A percentile compares a stretch with the other conserved stretches of the same genome.
Conservation (phyloP, 148 eudicot species). For the Linanthus parryae region DNA sequence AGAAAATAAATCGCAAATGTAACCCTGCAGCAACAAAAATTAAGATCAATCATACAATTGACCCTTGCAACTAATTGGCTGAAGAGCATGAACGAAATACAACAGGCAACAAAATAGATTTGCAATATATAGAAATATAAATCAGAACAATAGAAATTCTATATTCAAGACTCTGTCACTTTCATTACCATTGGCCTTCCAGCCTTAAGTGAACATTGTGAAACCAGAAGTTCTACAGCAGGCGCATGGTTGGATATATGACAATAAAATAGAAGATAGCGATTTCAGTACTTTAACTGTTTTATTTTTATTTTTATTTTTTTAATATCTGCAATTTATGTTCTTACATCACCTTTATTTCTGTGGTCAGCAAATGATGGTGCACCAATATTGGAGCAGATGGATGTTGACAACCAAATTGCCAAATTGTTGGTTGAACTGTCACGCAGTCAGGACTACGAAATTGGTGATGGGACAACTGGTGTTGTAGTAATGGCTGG, state of each 20-base stretch:
- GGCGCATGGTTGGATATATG: not conserved
- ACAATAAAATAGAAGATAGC: not conserved
- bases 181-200: not conserved
- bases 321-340: not conserved
- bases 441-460: constrained; percentile 92
- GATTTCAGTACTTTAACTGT: no score
- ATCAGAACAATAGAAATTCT: no score
- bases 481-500: constrained; percentile 97
- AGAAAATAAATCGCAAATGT: no score
- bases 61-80: no score
- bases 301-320: not conserved
- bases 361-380: constrained; percentile 76
- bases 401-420: constrained; percentile 92
- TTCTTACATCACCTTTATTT: constrained; percentile 1
- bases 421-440: constrained; percentile 92
- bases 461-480: constrained; percentile 93
- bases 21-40: no score
- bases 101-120: no score
- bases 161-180: not conserved
- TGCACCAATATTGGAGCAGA: constrained; percentile 91
- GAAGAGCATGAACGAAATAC: no score
- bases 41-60: no score
- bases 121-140: no score
- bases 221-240: not conserved
- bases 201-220: not conserved